These are phyloP conservation scores for Chlamydomonas sp. DNA, from an alignment of 139 green algal genomes.

Conservation along the genomic window DNA sequence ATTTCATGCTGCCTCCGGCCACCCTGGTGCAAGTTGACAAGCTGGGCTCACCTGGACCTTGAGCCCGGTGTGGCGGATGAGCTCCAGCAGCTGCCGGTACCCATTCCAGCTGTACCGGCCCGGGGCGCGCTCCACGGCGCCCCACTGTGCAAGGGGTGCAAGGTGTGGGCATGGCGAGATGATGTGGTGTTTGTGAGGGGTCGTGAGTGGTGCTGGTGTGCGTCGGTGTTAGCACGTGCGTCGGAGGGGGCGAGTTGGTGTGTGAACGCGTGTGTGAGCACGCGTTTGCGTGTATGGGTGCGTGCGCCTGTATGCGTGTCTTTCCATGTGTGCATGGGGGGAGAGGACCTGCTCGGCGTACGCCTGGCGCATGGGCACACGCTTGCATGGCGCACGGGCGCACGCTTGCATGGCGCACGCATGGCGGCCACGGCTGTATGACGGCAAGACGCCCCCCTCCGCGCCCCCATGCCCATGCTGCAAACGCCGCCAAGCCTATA, in stretches of 20 bases:
- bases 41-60: conserved; percentile 53
- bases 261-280: too few species aligned
- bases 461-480: too few species aligned
- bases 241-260: too few species aligned
- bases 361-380: background rate
- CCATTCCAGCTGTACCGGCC: conserved; percentile 72
- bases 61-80: conserved; percentile 63
- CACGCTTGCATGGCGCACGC: too few species aligned
- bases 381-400: too few species aligned
- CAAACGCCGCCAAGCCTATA: background rate
- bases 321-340: background rate
- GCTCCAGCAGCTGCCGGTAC: conserved; percentile 73
- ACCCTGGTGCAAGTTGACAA: too few species aligned
- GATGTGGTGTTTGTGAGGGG: background rate
- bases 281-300: too few species aligned
- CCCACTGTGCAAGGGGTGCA: conserved; percentile 62
- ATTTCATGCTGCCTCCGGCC: too few species aligned
- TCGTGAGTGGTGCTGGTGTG: background rate
- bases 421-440: too few species aligned
- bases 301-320: too few species aligned
- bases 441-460: too few species aligned
- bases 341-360: background rate
- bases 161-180: background rate
- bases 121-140: conserved; percentile 72
- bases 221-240: too few species aligned